Conservation (phyloP, 2,329 filamentous ascomycete species). For the Colletotrichum gigasporum region DNA sequence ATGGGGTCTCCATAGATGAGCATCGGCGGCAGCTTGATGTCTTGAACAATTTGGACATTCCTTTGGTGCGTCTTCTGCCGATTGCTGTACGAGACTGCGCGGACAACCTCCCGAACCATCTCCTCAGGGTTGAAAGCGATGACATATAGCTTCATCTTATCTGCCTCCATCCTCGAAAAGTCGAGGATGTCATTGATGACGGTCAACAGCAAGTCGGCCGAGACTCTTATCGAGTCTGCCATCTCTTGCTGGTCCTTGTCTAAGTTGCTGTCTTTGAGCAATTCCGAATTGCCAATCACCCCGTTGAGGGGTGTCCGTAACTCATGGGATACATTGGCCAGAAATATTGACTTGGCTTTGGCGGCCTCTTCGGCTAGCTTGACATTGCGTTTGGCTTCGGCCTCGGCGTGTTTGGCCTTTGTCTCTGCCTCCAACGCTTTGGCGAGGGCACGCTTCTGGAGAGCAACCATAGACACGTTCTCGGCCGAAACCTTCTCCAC, state of each 20-base stretch:
- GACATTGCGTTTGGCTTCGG: constrained; percentile 80
- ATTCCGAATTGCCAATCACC: constrained; percentile 88
- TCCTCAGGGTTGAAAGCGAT: constrained; percentile 74
- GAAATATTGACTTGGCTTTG: constrained; percentile 84
- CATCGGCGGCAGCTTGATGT: constrained; percentile 80
- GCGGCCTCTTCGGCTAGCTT: constrained; percentile 85
- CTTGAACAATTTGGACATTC: constrained; percentile 71
- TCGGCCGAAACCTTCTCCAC: constrained; percentile 81
- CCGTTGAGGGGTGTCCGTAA: constrained; percentile 85
- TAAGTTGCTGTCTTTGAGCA: constrained; percentile 79
- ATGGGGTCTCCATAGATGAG: constrained; percentile 74
- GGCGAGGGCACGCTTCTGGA: constrained; percentile 78
- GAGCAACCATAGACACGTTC: constrained; percentile 80
- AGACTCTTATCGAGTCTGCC: constrained; percentile 86
- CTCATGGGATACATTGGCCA: constrained; percentile 84
- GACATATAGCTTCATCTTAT: constrained; percentile 83
- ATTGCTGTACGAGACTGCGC: constrained; percentile 73
- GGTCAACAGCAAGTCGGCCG: constrained; percentile 85
- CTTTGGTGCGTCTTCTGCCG: constrained; percentile 69
- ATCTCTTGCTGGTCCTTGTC: constrained; percentile 84
- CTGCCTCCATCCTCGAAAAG: constrained; percentile 92
- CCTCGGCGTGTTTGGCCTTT: constrained; percentile 80
- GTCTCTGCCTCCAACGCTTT: constrained; percentile 78
- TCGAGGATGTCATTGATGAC: constrained; percentile 98
- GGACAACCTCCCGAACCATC: constrained; percentile 73